phyloP scores from a whole-genome alignment of 441 rosid species.

The Omphalea diandra region DNA sequence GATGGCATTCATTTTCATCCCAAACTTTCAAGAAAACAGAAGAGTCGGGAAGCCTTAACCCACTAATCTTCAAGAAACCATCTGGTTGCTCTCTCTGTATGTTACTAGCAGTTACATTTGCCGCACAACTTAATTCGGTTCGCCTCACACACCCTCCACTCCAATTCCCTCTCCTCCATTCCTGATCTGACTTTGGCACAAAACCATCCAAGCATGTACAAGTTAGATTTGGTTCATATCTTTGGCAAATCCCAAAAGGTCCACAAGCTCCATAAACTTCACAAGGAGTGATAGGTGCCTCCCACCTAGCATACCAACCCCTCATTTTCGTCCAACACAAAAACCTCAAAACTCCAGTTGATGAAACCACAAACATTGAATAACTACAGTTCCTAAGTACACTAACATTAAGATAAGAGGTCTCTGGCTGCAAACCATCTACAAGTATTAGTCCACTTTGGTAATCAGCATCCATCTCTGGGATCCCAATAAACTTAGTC shows the following conservation, averaged over 20 bases:
- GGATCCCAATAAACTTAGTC: constrained; percentile 18
- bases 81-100: constrained; percentile 11
- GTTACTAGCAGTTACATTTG: not conserved
- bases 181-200: constrained; percentile 14
- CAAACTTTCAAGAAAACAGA: not conserved
- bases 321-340: constrained; percentile 15
- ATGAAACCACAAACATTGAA: constrained; percentile 3
- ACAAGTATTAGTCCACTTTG: constrained; percentile 12
- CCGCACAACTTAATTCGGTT: constrained; percentile 11
- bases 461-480: constrained; percentile 25
- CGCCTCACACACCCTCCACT: constrained; percentile 18
- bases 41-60: constrained; percentile 14
- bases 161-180: constrained; percentile 4
- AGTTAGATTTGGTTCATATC: constrained; percentile 19
- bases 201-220: constrained; percentile 25
- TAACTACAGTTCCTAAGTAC: constrained; percentile 21
- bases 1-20: constrained; percentile 17
- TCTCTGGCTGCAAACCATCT: constrained; percentile 17
- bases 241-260: constrained; percentile 18
- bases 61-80: constrained; percentile 19
- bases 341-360: constrained; percentile 6
- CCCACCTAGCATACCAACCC: constrained; percentile 24
- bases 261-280: constrained; percentile 26
- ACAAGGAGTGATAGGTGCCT: constrained; percentile 21
- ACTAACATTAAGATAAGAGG: constrained; percentile 15